Evolutionary conservation across 306 rosid genomes (phyloP).

Genomic region (Sicyos baderoa): DNA sequence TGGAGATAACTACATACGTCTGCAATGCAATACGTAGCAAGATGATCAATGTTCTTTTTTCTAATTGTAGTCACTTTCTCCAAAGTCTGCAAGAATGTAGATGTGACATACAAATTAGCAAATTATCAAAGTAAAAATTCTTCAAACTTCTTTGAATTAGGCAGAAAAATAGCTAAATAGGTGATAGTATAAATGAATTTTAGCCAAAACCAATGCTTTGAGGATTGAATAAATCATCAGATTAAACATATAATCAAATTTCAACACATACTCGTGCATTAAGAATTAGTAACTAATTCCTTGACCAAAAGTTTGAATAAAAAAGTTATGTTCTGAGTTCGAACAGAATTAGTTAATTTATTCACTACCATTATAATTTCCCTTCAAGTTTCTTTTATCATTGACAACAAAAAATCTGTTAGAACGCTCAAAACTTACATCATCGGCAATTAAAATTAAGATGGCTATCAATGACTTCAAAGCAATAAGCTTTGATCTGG

Average conservation of each 20-base stretch:
- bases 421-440: constrained; percentile 44
- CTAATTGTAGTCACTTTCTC: constrained; percentile 28
- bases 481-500: constrained; percentile 68
- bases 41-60: constrained; percentile 39
- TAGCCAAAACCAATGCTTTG: neutral
- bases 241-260: constrained; percentile 5
- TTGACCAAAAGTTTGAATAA: neutral
- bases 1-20: constrained; percentile 53
- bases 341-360: neutral
- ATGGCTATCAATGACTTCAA: constrained; percentile 49
- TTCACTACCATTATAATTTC: neutral
- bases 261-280: neutral
- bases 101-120: neutral
- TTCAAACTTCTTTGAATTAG: neutral
- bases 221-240: neutral
- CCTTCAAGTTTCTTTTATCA: neutral
- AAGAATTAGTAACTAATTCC: neutral
- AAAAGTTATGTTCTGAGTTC: neutral
- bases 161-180: neutral
- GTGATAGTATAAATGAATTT: neutral
- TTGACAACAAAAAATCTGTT: neutral
- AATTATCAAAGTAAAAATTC: neutral
- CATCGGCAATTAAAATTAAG: constrained; percentile 46
- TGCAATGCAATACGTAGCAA: constrained; percentile 45
- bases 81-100: constrained; percentile 40